A percentile compares a stretch with the other conserved stretches of the same genome.
These are phyloP conservation scores for Clonostachys byssicola DNA, from an alignment of 2,329 filamentous ascomycete species.

Conservation along the genomic window DNA sequence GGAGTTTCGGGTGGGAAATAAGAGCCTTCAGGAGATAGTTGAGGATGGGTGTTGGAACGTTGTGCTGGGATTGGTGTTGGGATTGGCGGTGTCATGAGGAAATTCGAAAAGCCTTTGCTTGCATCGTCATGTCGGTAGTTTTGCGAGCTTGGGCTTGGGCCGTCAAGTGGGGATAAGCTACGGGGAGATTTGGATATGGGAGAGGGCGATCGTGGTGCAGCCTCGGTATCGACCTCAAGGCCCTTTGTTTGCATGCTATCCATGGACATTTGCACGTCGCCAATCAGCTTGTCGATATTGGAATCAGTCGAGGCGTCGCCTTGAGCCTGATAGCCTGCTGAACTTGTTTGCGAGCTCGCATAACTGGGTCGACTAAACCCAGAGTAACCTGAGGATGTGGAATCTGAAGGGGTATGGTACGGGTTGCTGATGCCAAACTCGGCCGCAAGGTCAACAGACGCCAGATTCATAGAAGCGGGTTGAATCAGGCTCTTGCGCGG, in stretches of 20 bases:
- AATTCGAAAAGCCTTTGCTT: background rate
- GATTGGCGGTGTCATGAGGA: background rate
- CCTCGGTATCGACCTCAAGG: slow-evolving; percentile 24
- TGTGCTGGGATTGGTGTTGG: background rate
- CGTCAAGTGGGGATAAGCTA: slow-evolving; percentile 11
- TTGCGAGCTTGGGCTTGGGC: background rate
- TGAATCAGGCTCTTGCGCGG: slow-evolving; percentile 45
- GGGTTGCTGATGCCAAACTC: slow-evolving; percentile 60
- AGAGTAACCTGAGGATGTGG: slow-evolving; percentile 61
- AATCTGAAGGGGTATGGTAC: slow-evolving; percentile 61
- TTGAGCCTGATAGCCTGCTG: slow-evolving; percentile 21
- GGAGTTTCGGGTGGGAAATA: background rate
- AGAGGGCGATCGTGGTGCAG: slow-evolving; percentile 13
- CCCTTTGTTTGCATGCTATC: slow-evolving; percentile 20
- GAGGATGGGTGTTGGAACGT: background rate
- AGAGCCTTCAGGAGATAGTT: background rate
- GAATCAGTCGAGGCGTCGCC: slow-evolving; percentile 37
- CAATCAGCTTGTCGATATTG: slow-evolving; percentile 48
- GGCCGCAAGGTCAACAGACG: slow-evolving; percentile 49
- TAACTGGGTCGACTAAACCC: slow-evolving; percentile 53
- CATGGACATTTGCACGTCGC: slow-evolving; percentile 51
- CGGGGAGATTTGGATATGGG: slow-evolving; percentile 19
- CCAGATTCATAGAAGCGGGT: slow-evolving; percentile 28
- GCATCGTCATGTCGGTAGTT: background rate
- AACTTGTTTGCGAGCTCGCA: slow-evolving; percentile 54